Base-by-base conservation (phyloP, 2,329 filamentous ascomycete species). In the Aspergillus brunneoviolaceus region DNA sequence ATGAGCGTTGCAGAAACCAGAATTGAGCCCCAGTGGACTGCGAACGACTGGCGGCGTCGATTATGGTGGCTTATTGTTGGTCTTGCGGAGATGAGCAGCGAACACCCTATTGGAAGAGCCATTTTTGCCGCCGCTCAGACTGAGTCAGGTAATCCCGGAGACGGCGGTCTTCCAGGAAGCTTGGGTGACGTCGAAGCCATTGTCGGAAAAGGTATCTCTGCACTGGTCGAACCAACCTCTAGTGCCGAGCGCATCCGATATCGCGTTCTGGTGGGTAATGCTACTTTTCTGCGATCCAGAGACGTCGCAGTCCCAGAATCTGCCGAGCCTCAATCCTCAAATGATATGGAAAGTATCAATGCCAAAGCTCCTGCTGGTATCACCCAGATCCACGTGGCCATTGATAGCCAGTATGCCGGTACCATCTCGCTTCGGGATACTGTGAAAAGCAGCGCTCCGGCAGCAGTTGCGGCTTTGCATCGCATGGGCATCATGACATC, bases 61-160 rank as follows among this genome's bases (percentile, higher is more conserved):
- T 82, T 96, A 3, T 99, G 94, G 94, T 99, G 95, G 95, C 87
- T 90, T n/a, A 84, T 97, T 62, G 87, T 99, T 59, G 95, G 93
- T 49, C 87, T 98, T n/a, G 89, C 94, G 0, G 95, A 99, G 79
- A 92, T 92, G 85, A 90, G 91, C 65, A 96, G 92, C 70, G 95
- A 99, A 76, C 95, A 99, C 72, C 95, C 95, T 0, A 90, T 98
- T 59, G 95, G 93, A n/a, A 91, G 88, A 69, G 94, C 95, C 14
- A 90, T 98, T 55, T 81, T 96, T 5, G 77, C 79, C 1, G 87
- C 87, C 29, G 92, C 94, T 3, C 93, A 91, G 67, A 80, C 85
- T 2, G 86, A 94, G 72, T 86, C 97, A 9, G 87, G 87, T 4
- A 76, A 96, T 45, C 87, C 86, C 16, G 74, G 82, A 1, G 92